Evolutionary conservation across 2,329 filamentous ascomycete genomes (phyloP).

Genomic region (Waltergamsia citrina): DNA sequence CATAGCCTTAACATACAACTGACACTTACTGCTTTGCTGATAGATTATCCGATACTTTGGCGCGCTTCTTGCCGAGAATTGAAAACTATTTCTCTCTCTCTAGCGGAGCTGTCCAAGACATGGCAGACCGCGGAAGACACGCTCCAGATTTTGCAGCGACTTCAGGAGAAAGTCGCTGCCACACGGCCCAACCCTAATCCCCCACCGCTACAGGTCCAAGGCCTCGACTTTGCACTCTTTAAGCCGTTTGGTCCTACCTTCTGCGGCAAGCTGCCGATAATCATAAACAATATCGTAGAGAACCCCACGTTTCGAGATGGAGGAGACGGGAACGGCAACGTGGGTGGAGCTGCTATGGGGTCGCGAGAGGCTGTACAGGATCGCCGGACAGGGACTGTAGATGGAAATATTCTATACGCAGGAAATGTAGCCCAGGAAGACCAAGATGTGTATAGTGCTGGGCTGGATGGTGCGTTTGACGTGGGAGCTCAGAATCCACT

Average conservation of each 20-base stretch:
- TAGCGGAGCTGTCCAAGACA: neutral
- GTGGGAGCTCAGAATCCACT: neutral
- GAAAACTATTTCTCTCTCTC: neutral
- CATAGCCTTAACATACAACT: too few relatives aligned
- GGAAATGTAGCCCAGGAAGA: too few relatives aligned
- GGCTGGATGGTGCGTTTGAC: neutral
- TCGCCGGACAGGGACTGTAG: too few relatives aligned
- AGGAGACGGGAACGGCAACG: neutral
- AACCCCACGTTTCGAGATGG: neutral
- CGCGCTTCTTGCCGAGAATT: neutral
- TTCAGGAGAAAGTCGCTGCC: neutral
- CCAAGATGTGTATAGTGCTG: too few relatives aligned
- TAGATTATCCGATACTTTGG: neutral
- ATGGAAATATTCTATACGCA: too few relatives aligned
- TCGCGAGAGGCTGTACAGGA: too few relatives aligned
- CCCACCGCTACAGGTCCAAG: neutral
- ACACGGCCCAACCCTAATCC: neutral
- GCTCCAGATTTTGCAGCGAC: neutral
- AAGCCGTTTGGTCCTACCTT: neutral
- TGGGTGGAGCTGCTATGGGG: too few relatives aligned
- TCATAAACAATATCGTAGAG: neutral
- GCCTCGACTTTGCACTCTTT: neutral
- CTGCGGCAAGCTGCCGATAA: neutral
- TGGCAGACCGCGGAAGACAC: neutral
- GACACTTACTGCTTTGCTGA: too few relatives aligned